phyloP scores from a whole-genome alignment of 164 flowering plant genomes.

The Nymphaea colorata region DNA sequence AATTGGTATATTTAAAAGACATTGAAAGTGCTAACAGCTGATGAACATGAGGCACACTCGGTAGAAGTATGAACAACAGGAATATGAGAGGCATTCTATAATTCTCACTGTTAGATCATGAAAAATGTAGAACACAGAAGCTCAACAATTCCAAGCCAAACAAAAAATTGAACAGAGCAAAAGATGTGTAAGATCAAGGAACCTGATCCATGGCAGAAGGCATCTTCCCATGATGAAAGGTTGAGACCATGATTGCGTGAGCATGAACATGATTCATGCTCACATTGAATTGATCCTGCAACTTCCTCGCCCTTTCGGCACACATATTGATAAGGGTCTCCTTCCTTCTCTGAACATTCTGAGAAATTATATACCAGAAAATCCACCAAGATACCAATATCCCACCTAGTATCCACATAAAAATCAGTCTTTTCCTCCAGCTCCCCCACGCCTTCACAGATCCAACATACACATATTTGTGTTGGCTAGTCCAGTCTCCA shows the following conservation, averaged over 20 bases:
- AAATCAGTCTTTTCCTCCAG: conserved; percentile 53
- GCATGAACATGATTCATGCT: conserved; percentile 95
- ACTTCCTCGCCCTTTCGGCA: conserved; percentile 85
- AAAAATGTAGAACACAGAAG: no score
- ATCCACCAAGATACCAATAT: conserved; percentile 27
- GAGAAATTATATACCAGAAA: conserved; percentile 53
- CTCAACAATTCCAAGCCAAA: background rate
- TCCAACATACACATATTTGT: conserved; percentile 31
- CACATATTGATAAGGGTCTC: conserved; percentile 81
- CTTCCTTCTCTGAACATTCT: conserved; percentile 60
- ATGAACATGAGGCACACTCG: no score
- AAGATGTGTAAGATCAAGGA: background rate
- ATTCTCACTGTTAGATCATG: background rate
- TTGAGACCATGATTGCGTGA: conserved; percentile 71
- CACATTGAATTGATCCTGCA: conserved; percentile 91
- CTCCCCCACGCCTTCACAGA: conserved; percentile 31
- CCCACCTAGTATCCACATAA: conserved; percentile 44
- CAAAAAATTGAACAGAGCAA: background rate
- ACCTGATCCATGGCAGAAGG: conserved; percentile 97
- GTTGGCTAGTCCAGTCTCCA: conserved; percentile 31
- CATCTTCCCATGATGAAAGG: conserved; percentile 69
- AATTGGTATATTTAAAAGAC: no score
- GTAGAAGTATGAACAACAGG: no score
- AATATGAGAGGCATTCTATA: background rate
- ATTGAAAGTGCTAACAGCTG: no score